Percentiles rank a stretch among this genome's conserved stretches.
Evolutionary conservation across 345 rosid species (phyloP).

Genomic region (Boechera stricta): DNA sequence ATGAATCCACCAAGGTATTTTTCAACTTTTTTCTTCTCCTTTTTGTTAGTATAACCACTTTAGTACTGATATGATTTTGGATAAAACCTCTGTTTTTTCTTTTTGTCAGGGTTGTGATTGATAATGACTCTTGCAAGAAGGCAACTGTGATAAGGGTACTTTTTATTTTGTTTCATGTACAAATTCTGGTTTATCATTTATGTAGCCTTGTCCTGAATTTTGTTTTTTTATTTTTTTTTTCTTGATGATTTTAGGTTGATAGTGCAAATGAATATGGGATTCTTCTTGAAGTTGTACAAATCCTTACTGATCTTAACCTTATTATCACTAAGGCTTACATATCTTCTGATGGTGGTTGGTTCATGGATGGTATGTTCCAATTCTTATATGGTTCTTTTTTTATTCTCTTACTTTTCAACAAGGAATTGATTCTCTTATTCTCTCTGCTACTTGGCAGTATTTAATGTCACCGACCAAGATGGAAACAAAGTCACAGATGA

Average conservation of each 20-base stretch:
- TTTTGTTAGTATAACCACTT: background rate
- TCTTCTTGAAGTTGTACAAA: constrained; percentile 94
- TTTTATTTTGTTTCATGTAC: constrained; percentile 14
- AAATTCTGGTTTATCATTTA: background rate
- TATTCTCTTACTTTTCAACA: background rate
- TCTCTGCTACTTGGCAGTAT: constrained; percentile 53
- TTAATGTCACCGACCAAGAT: constrained; percentile 85
- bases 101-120: constrained; percentile 86
- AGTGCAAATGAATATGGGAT: constrained; percentile 95
- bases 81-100: constrained; percentile 20
- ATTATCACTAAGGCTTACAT: constrained; percentile 85
- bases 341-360: constrained; percentile 97
- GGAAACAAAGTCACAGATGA: constrained; percentile 85
- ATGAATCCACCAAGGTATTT: constrained; percentile 92
- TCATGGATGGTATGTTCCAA: constrained; percentile 84
- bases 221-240: background rate
- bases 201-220: constrained; percentile 9
- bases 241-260: constrained; percentile 64
- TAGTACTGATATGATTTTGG: constrained; percentile 22
- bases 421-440: constrained; percentile 19
- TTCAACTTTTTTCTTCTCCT: background rate
- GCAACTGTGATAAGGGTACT: constrained; percentile 88
- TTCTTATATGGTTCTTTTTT: background rate
- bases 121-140: constrained; percentile 82
- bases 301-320: constrained; percentile 92